These are phyloP conservation scores for Diaporthe sp. DNA, from an alignment of 2,329 filamentous ascomycete species.

Conservation along the genomic window DNA sequence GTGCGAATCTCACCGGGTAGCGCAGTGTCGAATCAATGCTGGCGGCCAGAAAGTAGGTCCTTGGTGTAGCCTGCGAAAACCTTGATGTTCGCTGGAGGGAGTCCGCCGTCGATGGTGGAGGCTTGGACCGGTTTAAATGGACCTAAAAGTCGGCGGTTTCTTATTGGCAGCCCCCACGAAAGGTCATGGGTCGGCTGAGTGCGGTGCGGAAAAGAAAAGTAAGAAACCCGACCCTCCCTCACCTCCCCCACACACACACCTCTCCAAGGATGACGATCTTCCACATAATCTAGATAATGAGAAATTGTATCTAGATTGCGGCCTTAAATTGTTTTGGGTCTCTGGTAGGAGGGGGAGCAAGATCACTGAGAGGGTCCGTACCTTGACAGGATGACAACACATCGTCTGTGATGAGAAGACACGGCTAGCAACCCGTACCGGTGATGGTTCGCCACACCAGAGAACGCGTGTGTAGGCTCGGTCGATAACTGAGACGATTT, in stretches of 20 bases:
- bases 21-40: no score
- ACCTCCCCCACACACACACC: constrained; percentile 3
- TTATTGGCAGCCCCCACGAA: constrained; percentile 45
- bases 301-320: neutral
- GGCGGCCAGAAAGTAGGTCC: no score
- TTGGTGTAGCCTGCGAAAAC: no score
- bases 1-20: no score
- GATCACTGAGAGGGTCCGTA: constrained; percentile 18
- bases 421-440: neutral
- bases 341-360: neutral
- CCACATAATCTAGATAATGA: neutral
- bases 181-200: constrained; percentile 79
- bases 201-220: constrained; percentile 75
- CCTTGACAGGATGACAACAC: neutral
- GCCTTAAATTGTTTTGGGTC: neutral
- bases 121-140: no score
- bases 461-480: no score
- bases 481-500: no score
- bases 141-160: no score
- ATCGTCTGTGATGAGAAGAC: neutral
- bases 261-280: neutral
- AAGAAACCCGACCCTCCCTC: constrained; percentile 3
- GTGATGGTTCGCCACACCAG: no score
- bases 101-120: no score
- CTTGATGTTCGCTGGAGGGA: no score